Conservation (phyloP, 169 alveolate genomes). For the Cytauxzoon felis region DNA sequence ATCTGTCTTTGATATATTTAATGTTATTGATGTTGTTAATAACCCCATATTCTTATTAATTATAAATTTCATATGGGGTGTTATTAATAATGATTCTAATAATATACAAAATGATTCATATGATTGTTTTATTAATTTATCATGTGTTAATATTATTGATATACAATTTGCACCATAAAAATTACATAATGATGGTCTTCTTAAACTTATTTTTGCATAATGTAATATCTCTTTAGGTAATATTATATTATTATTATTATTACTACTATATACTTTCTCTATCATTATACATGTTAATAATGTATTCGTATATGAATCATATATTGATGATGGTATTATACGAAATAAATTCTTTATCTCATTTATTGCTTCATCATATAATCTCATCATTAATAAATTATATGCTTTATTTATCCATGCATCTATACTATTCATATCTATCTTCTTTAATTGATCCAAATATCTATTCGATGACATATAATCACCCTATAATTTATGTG, state of each 20-base stretch:
- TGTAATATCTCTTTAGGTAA: slow-evolving; percentile 56
- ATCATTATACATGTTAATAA: slow-evolving; percentile 46
- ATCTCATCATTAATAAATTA: slow-evolving; percentile 16
- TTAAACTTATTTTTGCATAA: slow-evolving; percentile 43
- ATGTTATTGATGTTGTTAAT: slow-evolving; percentile 37
- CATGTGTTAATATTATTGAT: slow-evolving; percentile 49
- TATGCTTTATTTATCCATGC: slow-evolving; percentile 50
- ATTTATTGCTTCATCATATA: slow-evolving; percentile 34
- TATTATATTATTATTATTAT: slow-evolving; percentile 9
- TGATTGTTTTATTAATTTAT: slow-evolving; percentile 38
- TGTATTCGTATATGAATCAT: slow-evolving; percentile 58
- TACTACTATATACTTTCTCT: neutral
- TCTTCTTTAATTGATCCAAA: slow-evolving; percentile 44
- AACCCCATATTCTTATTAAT: slow-evolving; percentile 55
- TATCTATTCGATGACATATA: slow-evolving; percentile 21
- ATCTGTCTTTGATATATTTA: slow-evolving; percentile 27
- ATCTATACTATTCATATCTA: slow-evolving; percentile 29
- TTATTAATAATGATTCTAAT: slow-evolving; percentile 14
- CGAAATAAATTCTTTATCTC: slow-evolving; percentile 51
- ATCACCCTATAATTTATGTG: slow-evolving; percentile 17
- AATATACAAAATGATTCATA: slow-evolving; percentile 51
- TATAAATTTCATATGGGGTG: slow-evolving; percentile 39
- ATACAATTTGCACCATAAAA: slow-evolving; percentile 63
- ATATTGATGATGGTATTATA: slow-evolving; percentile 12
- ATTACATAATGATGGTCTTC: slow-evolving; percentile 52